A percentile compares a stretch with the other conserved stretches of the same genome.
Conservation (phyloP, 2,329 filamentous ascomycete genomes). For the Diaporthe batatas region DNA sequence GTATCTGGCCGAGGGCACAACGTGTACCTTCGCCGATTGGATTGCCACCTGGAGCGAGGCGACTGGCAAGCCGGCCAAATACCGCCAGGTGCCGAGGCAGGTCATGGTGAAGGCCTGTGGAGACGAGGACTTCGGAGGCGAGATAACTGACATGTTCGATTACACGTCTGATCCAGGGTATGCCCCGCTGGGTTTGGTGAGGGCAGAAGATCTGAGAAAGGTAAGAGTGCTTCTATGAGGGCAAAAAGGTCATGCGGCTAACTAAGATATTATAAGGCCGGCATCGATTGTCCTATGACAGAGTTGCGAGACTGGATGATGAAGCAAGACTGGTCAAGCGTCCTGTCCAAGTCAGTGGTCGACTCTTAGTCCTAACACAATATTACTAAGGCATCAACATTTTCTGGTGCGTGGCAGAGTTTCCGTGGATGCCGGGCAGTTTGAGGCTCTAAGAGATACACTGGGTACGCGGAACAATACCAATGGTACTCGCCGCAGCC, state of each 20-base stretch:
- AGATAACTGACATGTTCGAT: slow-evolving; percentile 61
- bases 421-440: not conserved
- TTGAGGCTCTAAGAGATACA: not conserved
- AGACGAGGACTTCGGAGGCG: slow-evolving; percentile 58
- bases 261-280: slow-evolving; percentile 49
- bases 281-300: slow-evolving; percentile 60
- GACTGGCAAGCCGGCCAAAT: slow-evolving; percentile 52
- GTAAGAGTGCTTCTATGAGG: slow-evolving; percentile 49
- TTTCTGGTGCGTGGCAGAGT: not conserved
- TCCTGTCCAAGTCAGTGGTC: not conserved
- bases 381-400: not conserved
- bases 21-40: slow-evolving; percentile 61
- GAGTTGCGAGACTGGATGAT: slow-evolving; percentile 53
- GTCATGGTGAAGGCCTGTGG: slow-evolving; percentile 55
- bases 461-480: not conserved
- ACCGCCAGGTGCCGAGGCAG: slow-evolving; percentile 56
- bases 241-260: not conserved
- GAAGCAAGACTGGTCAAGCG: slow-evolving; percentile 52
- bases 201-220: slow-evolving; percentile 58
- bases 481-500: not conserved
- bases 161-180: slow-evolving; percentile 64
- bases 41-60: slow-evolving; percentile 57
- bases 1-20: slow-evolving; percentile 63
- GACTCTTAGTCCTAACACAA: not conserved
- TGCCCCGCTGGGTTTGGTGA: slow-evolving; percentile 55